phyloP scores from a whole-genome alignment of 257 asterid genomes.

The Solanum tarijense region DNA sequence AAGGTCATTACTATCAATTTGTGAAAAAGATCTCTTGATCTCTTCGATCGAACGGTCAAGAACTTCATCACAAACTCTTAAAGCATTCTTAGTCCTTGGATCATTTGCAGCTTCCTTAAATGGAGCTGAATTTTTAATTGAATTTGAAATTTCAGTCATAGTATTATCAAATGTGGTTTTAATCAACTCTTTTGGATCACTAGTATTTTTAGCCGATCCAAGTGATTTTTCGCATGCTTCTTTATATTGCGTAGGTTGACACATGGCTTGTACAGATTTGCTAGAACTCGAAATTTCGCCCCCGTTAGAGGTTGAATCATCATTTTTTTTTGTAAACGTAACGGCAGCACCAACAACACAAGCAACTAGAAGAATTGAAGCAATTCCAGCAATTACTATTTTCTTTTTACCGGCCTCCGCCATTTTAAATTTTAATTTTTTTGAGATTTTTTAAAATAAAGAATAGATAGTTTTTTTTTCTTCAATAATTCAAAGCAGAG shows the following conservation, averaged over 20 bases:
- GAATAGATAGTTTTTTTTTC: background rate
- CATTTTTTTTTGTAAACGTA: background rate
- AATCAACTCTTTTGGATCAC: slow-evolving; percentile 14
- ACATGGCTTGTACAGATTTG: slow-evolving; percentile 4
- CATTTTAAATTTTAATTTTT: background rate
- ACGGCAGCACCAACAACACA: slow-evolving; percentile 14
- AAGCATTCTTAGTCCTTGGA: slow-evolving; percentile 15
- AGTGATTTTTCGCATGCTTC: slow-evolving; percentile 10
- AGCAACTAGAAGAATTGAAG: slow-evolving; percentile 17
- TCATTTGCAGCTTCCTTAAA: slow-evolving; percentile 12
- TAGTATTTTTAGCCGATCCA: background rate
- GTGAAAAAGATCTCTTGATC: slow-evolving; percentile 1
- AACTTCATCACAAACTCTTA: slow-evolving; percentile 10
- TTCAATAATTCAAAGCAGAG: background rate
- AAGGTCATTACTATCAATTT: background rate
- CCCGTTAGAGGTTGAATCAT: background rate
- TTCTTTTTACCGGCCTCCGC: background rate
- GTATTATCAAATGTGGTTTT: slow-evolving; percentile 1
- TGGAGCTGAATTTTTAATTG: slow-evolving; percentile 1
- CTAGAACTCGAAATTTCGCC: background rate
- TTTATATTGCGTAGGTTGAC: slow-evolving; percentile 14
- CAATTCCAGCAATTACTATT: slow-evolving; percentile 6
- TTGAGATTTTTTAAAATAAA: background rate
- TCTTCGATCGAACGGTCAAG: slow-evolving; percentile 7
- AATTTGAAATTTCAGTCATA: background rate